Evolutionary conservation across 371 early-diverging fungal genomes (phyloP), one percentile per base, ranked within the genome.

Genomic region (Mucor plumbeus): DNA sequence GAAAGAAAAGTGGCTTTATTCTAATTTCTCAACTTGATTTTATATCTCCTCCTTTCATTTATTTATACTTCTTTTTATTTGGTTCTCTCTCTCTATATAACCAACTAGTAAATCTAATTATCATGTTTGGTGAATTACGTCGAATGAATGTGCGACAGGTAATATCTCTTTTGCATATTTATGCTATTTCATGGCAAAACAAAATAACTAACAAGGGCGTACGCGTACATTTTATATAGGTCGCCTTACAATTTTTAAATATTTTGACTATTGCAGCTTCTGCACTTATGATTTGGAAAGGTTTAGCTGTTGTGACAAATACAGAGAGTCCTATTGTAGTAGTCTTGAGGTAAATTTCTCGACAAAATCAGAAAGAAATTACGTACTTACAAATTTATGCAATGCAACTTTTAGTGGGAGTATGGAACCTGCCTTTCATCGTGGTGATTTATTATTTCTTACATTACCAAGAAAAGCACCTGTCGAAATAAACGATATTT

Each of bases 291-390:
- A 89, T 97, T 38, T 99, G 99, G 99, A 99, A 98, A 80, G 90
- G 88, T 0, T 71, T 97, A 64, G 86, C 91, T 17, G 74, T 98
- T 40, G 77, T 91, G 17, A 90, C 94, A 19, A 98, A 98, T 76
- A 95, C 91, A 70, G 99, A 99, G 78, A 93, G 94, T 64, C 99
- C 99, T 7, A 93, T 99, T 53, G 99, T 99, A 13, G 99, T 99
- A 5, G 99, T 99, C 6, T 80, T 99, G 43, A 87, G 87, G 92
- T 90, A 77, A 35, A n/a, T 26, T 26, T 3, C 26, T 26, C 26
- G 26, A 26, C 26, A 34, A 33, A 38, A 38, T 3, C 26, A 38
- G 10, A 38, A 38, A 38, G 5, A 4, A 17, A 10, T 8, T 19
- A 47, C 7, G 0, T 19, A 47, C 7, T 4, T 9, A 47, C 17